Base-by-base conservation (phyloP, 2,329 filamentous ascomycete genomes). In the Sporothrix dimorphospora region DNA sequence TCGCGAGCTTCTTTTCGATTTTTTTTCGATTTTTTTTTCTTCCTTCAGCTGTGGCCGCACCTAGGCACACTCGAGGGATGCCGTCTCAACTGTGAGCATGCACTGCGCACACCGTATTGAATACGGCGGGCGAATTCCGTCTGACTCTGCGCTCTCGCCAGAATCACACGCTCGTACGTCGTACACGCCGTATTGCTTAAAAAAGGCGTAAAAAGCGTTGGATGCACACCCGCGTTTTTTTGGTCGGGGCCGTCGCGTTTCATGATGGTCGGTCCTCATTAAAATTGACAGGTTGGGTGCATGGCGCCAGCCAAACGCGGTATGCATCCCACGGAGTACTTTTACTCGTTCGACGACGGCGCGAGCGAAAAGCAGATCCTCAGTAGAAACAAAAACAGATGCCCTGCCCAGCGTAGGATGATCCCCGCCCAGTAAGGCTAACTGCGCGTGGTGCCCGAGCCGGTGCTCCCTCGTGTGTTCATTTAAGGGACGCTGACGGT, bases 191-290 rank as follows among this genome's bases (percentile, higher is more conserved):
- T 63, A 63, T 63, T 24, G 34, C 38, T 63, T 42, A 42, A 63
- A 63, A 61, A 42, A 63, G 27, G 19, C n/a, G 8, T 11, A 38
- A 19, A 19, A 63, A 11, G 30, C 57, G 57, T 42, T 63, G 57
- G 34, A 6, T 21, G 34, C 34, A 42, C 12, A n/a, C 34, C 21
- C n/a, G 57, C 34, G 8, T 14, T 63, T 19, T 63, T 2, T 8
- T 9, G 57, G 57, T 61, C n/a, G 57, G n/a, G 27, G 45, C 65
- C 21, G 65, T 67, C 45, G 65, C 27, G 65, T 67, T 67, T 67
- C 65, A 67, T 34, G 42, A 34, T 51, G 42, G 65, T 27, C 19
- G 65, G 65, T 67, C 65, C 42, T 67, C 24, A 53, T 67, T 51
- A 49, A 47, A 67, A 51, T n/a, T 47, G 63, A n/a, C n/a, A 45